A percentile compares a stretch with the other conserved stretches of the same genome.
Conservation (phyloP, 2,329 filamentous ascomycete genomes). For the Pestalotiopsis sp. region DNA sequence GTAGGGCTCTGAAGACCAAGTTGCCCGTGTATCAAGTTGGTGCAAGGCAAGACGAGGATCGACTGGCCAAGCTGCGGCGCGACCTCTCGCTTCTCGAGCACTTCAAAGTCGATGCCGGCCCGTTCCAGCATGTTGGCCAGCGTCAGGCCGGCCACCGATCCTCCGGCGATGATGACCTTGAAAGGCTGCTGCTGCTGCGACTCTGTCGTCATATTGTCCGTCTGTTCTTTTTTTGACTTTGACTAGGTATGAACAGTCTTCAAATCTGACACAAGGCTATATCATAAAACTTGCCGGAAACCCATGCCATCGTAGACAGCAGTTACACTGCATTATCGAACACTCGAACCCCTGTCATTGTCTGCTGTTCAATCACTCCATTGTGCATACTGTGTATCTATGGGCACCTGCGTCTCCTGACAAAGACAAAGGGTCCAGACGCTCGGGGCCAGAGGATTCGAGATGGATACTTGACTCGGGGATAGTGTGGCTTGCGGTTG, state of each 20-base stretch:
- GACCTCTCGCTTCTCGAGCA: conserved; percentile 22
- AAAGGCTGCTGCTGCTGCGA: neutral
- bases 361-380: neutral
- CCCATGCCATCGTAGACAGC: neutral
- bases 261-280: neutral
- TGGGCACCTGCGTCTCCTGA: neutral
- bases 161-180: conserved; percentile 19
- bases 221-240: neutral
- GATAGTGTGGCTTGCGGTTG: neutral
- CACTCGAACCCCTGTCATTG: neutral
- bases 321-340: neutral
- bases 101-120: conserved; percentile 19
- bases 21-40: conserved; percentile 17
- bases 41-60: conserved; percentile 12
- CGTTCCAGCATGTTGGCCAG: conserved; percentile 19
- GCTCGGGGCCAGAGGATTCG: neutral
- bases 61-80: conserved; percentile 21
- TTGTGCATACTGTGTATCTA: neutral
- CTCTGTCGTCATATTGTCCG: neutral
- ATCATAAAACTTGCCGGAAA: neutral
- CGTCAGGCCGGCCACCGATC: conserved; percentile 20
- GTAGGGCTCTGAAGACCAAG: conserved; percentile 14
- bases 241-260: neutral
- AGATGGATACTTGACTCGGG: neutral
- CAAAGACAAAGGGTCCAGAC: neutral